phyloP scores from a whole-genome alignment of 208 protist genomes.

The Wallacemonas collosoma region DNA sequence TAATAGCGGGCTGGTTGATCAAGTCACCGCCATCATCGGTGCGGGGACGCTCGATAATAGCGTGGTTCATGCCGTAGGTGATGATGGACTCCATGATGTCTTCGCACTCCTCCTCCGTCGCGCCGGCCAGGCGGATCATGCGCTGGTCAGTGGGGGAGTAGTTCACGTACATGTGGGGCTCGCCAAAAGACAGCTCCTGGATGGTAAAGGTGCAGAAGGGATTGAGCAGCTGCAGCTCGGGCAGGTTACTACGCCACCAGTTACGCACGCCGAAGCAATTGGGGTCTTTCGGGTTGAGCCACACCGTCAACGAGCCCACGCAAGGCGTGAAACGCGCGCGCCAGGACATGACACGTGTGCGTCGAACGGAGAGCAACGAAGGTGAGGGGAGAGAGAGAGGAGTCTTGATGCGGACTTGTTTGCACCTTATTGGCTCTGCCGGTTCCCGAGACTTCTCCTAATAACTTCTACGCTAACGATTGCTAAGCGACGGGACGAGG shows the following conservation, averaged over 20 bases:
- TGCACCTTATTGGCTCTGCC: too few relatives aligned
- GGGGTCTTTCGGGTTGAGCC: constrained; percentile 92
- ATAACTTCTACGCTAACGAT: background rate
- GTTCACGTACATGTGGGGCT: constrained; percentile 92
- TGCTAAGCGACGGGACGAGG: too few relatives aligned
- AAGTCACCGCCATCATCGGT: constrained; percentile 88
- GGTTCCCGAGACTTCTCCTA: background rate
- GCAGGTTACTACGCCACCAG: constrained; percentile 91
- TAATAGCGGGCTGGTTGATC: constrained; percentile 87
- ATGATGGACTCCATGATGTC: constrained; percentile 91
- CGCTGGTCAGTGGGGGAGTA: constrained; percentile 89
- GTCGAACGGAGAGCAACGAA: background rate
- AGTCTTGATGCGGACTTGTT: too few relatives aligned
- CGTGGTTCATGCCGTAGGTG: constrained; percentile 90
- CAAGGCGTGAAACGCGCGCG: constrained; percentile 87
- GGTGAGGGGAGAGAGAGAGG: constrained; percentile 2
- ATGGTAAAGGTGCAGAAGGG: constrained; percentile 90
- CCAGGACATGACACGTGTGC: constrained; percentile 78
- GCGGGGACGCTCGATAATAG: constrained; percentile 81
- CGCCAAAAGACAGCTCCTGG: constrained; percentile 90
- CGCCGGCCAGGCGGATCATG: constrained; percentile 86
- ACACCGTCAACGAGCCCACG: constrained; percentile 82
- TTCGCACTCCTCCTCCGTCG: constrained; percentile 90
- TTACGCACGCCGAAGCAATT: constrained; percentile 93
- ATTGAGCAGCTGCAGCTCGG: constrained; percentile 90